Evolutionary conservation across 345 rosid genomes (phyloP), one percentile per base, ranked within the genome.

Genomic region (Eucalyptus fibrosa): DNA sequence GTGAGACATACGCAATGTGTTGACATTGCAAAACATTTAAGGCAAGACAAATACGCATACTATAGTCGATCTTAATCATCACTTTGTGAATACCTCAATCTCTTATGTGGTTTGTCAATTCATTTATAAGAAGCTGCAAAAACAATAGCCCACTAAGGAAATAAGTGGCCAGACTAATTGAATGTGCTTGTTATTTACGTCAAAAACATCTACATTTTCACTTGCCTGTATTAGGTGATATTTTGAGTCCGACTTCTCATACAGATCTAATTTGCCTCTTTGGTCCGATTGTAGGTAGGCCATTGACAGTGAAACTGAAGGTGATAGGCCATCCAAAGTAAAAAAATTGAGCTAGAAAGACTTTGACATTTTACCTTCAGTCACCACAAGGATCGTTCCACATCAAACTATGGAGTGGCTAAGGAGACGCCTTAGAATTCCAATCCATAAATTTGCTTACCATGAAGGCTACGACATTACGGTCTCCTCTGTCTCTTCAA

Each of bases 101-200:
- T 67, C 40, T 16, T 16, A n/a, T 67, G 77, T 32, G 77, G 9
- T n/a, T 67, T 16, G 21, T 67, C 18, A 18, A 67, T 32, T 32
- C 77, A 67, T 16, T 16, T 1, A 16, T 67, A 67, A 16, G 80
- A 32, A 67, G 37, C 19, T 15, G 8, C 8, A 17, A 17, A 65
- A 65, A 65, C 3, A 65, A 65, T 30, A 15, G 1, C 40, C 12
- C 23, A 8, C 8, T 0, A 2, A 3, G 11, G 77, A 67, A 34
- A 15, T 18, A 67, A 16, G 40, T 5, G 7, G 4, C 80, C 2
- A 4, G 6, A 67, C 34, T 17, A 30, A 65, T 12, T 30, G 34
- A 30, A n/a, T 65, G 17, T 15, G 37, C 40, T 6, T 0, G 0
- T n/a, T n/a, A 65, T 15, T 65, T 16, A 6, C 21, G 2, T 7